Conservation (phyloP, 2,329 filamentous ascomycete species). For the Ambrosiella cleistominuta region DNA sequence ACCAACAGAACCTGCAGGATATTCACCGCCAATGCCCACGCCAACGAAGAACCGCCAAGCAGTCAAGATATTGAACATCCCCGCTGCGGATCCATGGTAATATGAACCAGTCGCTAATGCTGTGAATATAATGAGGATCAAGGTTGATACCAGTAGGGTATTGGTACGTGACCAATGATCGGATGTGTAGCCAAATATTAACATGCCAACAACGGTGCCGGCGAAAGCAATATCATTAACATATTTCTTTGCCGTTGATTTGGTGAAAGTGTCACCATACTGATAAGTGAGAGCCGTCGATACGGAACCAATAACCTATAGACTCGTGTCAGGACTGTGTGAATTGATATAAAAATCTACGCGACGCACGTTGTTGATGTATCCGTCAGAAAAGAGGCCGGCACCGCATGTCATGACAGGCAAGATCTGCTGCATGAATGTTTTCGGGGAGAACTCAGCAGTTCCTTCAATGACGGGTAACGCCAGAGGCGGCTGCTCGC, state of each 20-base stretch:
- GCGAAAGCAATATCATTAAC: constrained; percentile 72
- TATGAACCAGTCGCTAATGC: constrained; percentile 64
- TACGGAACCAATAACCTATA: constrained; percentile 69
- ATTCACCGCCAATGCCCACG: constrained; percentile 66
- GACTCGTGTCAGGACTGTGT: background rate
- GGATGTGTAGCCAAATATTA: constrained; percentile 62
- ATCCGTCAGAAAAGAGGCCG: constrained; percentile 80
- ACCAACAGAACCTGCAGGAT: constrained; percentile 68
- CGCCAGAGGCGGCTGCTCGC: background rate
- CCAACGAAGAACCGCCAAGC: constrained; percentile 73
- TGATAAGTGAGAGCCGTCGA: constrained; percentile 54
- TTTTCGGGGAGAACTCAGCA: background rate
- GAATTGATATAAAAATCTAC: background rate
- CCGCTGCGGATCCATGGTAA: constrained; percentile 46
- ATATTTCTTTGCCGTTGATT: constrained; percentile 52
- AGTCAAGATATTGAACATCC: constrained; percentile 58
- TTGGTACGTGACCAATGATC: constrained; percentile 77
- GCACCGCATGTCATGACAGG: constrained; percentile 79
- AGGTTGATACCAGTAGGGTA: constrained; percentile 61
- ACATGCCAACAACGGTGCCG: constrained; percentile 67
- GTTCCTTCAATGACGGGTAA: background rate
- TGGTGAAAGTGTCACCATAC: constrained; percentile 52
- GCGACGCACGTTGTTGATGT: constrained; percentile 59
- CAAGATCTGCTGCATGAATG: constrained; percentile 18
- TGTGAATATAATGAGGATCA: constrained; percentile 73